Base-by-base conservation (phyloP, 257 asterid species). In the Solanum raphanifolium region DNA sequence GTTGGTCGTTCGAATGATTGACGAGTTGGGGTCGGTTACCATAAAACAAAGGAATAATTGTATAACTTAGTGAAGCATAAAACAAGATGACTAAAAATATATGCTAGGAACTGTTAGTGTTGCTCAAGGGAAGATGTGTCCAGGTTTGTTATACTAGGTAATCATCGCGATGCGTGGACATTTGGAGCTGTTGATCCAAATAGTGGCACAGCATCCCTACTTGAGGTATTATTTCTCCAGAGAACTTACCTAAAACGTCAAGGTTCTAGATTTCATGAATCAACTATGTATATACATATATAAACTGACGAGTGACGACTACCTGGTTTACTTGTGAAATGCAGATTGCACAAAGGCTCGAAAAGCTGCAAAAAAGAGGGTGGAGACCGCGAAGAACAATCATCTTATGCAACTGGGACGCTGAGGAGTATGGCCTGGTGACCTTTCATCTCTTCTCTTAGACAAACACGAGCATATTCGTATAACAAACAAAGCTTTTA, bases 81-180 rank as follows among this genome's bases (percentile, higher is more conserved):
- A 36, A 87, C 86, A 27, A 25, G 38, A 12, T 9, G 55, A 66
- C 39, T 41, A 38, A 16, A 16, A 69, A 35, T 5, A 66, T 39
- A 7, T 72, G 41, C 12, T 60, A 6, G 81, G 29, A 66, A 41
- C 35, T 35, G 88, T 34, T 72, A 38, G 62, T 25, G 85, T 88
- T 34, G 84, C 89, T 87, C 6, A 78, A 66, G 84, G 85, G 89
- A 55, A 83, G 87, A 41, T 39, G 82, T 89, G 35, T 87, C 62
- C 87, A 95, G 98, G 88, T 94, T 36, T 90, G 96, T 96, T 86
- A 94, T 95, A 90, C 90, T 96, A 89, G 99, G 98, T 25, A 96
- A 96, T 90, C 99, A 96, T 91, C 94, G 98, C 55, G 98, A 96
- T 87, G 99, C 99, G 35, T 96, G 99, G 99, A 92, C 99, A 69